Evolutionary conservation across 352 stramenopile species (phyloP).

Genomic region (Phytophthora podocarpi): DNA sequence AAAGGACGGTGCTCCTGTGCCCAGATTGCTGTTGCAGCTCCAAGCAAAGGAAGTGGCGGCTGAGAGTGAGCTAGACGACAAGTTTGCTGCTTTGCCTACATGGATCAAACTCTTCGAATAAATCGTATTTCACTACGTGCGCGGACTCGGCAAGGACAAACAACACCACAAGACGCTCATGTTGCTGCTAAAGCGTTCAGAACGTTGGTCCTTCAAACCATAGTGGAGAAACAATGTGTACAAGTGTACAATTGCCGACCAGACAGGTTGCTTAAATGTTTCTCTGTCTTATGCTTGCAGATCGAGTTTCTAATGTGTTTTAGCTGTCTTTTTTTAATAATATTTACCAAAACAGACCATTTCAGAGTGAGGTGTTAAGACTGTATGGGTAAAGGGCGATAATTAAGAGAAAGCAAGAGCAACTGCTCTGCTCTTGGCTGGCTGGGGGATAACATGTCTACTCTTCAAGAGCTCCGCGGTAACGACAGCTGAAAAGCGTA

Average conservation of each 20-base stretch:
- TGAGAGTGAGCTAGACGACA: background rate
- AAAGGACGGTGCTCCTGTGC: background rate
- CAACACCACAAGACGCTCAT: background rate
- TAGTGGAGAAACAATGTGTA: conserved; percentile 4
- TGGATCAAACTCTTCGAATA: background rate
- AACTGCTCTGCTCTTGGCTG: conserved; percentile 2
- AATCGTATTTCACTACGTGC: background rate
- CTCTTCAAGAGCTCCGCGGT: background rate
- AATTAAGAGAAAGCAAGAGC: conserved; percentile 9
- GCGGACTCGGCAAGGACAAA: background rate
- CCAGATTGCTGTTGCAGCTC: background rate
- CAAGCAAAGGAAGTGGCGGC: background rate
- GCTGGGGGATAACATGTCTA: background rate
- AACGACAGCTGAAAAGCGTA: background rate
- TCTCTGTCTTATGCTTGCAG: background rate
- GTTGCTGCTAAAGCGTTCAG: background rate
- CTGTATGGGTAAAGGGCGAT: conserved; percentile 4
- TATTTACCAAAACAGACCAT: conserved; percentile 1
- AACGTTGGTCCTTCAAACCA: background rate
- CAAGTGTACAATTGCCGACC: conserved; percentile 4
- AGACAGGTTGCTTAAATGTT: conserved; percentile 1
- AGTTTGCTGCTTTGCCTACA: background rate
- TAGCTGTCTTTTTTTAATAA: background rate
- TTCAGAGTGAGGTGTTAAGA: background rate
- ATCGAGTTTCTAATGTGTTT: background rate